These are phyloP conservation scores for Paecilomyces sp. DNA, from an alignment of 2,329 filamentous ascomycete genomes.

Conservation along the genomic window DNA sequence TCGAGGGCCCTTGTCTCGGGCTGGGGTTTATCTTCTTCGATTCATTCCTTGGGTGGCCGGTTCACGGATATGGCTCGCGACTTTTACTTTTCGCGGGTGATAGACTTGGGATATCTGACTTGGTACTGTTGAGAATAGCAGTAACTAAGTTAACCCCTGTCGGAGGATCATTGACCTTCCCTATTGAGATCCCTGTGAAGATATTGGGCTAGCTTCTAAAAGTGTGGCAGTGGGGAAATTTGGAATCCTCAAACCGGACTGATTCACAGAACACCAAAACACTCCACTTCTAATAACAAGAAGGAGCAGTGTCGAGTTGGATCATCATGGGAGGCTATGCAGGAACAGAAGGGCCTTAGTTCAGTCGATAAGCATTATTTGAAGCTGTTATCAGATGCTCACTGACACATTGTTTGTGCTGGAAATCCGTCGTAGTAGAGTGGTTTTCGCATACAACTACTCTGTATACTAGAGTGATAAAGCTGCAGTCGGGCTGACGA, in stretches of 20 bases:
- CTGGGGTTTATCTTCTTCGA: not conserved
- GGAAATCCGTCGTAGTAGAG: too few species aligned
- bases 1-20: not conserved
- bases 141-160: not conserved
- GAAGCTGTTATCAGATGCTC: too few species aligned
- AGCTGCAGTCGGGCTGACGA: not conserved
- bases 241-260: not conserved
- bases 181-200: not conserved
- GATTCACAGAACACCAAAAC: not conserved
- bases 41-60: not conserved
- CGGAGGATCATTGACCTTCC: not conserved
- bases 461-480: not conserved
- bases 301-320: not conserved
- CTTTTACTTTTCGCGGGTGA: not conserved
- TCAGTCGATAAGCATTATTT: too few species aligned
- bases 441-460: too few species aligned
- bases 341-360: not conserved
- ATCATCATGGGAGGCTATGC: not conserved
- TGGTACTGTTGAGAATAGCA: not conserved
- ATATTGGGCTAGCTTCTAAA: not conserved
- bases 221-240: not conserved
- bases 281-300: not conserved
- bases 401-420: too few species aligned
- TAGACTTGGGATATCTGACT: not conserved
- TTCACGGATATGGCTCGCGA: not conserved